Evolutionary conservation across 1,284 basidiomycete species (phyloP), one percentile per base, ranked within the genome.

Genomic region (Tylopilus sp.): DNA sequence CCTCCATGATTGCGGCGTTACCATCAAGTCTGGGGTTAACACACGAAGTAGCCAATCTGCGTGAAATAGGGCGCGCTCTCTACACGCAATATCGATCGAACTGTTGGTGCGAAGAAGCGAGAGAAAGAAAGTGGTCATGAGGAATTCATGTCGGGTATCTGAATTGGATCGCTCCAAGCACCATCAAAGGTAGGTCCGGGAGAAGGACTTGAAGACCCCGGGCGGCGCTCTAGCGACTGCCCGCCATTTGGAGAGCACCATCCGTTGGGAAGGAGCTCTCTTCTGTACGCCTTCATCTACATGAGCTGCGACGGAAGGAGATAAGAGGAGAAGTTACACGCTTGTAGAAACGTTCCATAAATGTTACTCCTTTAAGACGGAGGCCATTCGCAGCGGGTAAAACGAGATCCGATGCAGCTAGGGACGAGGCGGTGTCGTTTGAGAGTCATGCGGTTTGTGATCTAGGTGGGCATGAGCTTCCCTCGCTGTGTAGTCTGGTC

Each of bases 61-160:
- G 59, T 63, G 66, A 66, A 68, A 57, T 53, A 65, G 51, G 56
- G 56, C 60, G 66, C 65, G 54, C 61, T 53, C 63, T 56, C 50
- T 59, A 44, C 64, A 66, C 55, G 64, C 64, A 65, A 66, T 59
- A 67, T 37, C 66, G 67, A 66, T 70, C 64, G 58, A 48, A 59
- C 55, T 52, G 66, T 68, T 57, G 59, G 65, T 59, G 65, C 50
- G 55, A 60, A 67, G 65, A 68, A 66, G 62, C 58, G 61, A 69
- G 55, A 65, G 55, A 55, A 50, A 61, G 58, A 61, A 47, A 69
- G 52, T 38, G 51, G 38, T 60, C 64, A 69, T 64, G 65, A 65
- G 65, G 64, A 57, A 41, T 65, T 66, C 68, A 66, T 66, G 62
- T 68, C 66, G 66, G 65, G 62, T 66, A 66, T 70, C 67, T 69